A percentile compares a stretch with the other conserved stretches of the same genome.
These are phyloP conservation scores for Exophiala bonariae DNA, from an alignment of 2,329 filamentous ascomycete genomes.

Conservation along the genomic window DNA sequence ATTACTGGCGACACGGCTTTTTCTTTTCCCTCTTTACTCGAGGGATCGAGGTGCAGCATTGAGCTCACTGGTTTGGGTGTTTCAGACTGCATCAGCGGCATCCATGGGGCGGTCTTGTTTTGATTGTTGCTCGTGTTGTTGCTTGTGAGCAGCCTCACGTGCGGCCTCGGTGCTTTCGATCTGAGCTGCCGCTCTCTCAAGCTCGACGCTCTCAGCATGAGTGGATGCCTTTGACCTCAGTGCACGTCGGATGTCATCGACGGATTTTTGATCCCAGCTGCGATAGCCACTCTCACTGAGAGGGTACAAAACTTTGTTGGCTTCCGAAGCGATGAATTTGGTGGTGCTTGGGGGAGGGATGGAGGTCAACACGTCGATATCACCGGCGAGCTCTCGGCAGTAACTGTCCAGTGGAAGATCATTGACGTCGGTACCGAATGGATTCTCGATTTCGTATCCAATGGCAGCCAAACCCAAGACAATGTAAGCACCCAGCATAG, in stretches of 20 bases:
- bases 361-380: conserved; percentile 72
- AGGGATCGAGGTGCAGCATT: too few relatives aligned
- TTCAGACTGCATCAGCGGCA: background rate
- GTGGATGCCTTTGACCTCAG: conserved; percentile 37
- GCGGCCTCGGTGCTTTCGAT: conserved; percentile 15
- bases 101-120: background rate
- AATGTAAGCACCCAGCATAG: conserved; percentile 72
- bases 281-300: conserved; percentile 50
- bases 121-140: conserved; percentile 29
- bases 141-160: conserved; percentile 42
- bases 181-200: conserved; percentile 18
- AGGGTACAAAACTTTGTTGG: conserved; percentile 60
- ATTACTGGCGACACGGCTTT: too few relatives aligned
- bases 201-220: conserved; percentile 13
- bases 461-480: conserved; percentile 76
- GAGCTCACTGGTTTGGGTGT: too few relatives aligned
- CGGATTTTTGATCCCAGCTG: conserved; percentile 50
- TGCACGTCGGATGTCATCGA: conserved; percentile 47
- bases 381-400: conserved; percentile 71
- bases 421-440: conserved; percentile 81
- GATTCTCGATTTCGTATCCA: conserved; percentile 80
- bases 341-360: conserved; percentile 51
- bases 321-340: conserved; percentile 51
- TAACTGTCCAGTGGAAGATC: conserved; percentile 75
- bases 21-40: too few relatives aligned